Evolutionary conservation across 208 protist genomes (phyloP).

Genomic region (Trypanosoma conorhini): DNA sequence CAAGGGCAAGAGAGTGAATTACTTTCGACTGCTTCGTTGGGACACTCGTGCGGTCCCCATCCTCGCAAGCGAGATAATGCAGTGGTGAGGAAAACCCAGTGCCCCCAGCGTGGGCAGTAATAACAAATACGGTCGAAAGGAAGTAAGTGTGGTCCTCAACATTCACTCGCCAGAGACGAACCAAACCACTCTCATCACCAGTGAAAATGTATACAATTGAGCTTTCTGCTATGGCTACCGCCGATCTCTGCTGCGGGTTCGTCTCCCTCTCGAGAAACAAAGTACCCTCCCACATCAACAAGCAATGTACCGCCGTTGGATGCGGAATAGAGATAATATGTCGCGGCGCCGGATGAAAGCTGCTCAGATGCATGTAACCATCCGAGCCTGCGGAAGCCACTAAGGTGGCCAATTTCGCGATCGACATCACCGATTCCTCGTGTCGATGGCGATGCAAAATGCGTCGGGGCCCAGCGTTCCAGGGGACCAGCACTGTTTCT

Average conservation of each 20-base stretch:
- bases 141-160: conserved; percentile 38
- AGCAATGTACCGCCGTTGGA: conserved; percentile 35
- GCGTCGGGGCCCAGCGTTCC: conserved; percentile 47
- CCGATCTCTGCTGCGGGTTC: conserved; percentile 8
- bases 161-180: conserved; percentile 78
- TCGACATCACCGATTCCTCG: conserved; percentile 48
- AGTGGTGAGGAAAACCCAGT: conserved; percentile 45
- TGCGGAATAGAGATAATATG: conserved; percentile 52
- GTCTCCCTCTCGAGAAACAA: conserved; percentile 27
- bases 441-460: conserved; percentile 62
- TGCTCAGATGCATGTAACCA: conserved; percentile 52
- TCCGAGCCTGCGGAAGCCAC: conserved; percentile 47
- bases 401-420: conserved; percentile 54
- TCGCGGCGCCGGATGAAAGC: conserved; percentile 53
- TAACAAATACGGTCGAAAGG: conserved; percentile 61
- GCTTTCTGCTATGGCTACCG: conserved; percentile 31
- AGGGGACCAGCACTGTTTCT: conserved; percentile 9
- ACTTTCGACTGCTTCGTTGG: conserved; percentile 19
- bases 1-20: conserved; percentile 61
- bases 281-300: conserved; percentile 73
- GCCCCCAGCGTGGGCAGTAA: conserved; percentile 32
- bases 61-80: conserved; percentile 42
- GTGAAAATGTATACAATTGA: conserved; percentile 72
- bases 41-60: conserved; percentile 5
- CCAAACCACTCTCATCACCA: conserved; percentile 52